Base-by-base conservation (phyloP, 176 grass and related monocot genomes). In the Cocos nucifera region DNA sequence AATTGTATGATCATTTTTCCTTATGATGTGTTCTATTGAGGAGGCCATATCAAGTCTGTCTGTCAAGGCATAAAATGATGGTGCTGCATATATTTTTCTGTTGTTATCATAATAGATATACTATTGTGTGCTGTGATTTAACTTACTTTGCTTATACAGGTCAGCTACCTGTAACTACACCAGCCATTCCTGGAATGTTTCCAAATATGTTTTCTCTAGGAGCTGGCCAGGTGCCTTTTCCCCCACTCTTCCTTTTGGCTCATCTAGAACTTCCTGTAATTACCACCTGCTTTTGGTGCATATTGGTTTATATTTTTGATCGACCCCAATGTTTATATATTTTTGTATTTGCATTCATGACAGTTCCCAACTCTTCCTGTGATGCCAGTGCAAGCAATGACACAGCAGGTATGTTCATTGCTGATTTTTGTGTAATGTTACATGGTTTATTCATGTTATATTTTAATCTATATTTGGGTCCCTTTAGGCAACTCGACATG, bases 301-400 rank as follows among this genome's bases (percentile, higher is more conserved):
- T 1, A 14, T 44, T 44, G 35, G 35, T 44, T 44, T 44, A 44
- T 44, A 44, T 44, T 12, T 35, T 9, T 44, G 1, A 12, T 12
- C 8, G 2, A 44, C 35, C 10, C 35, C 17, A 14, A 24, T 66
- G 19, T 67, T 54, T 70, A 14, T 87, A 49, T 44, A 22, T 73
- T 73, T 28, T 67, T 35, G 61, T 14, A 44, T 44, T 44, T 44
- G 35, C 35, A 44, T 44, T 44, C 35, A 44, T 30, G 67, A 56
- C 35, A 80, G 72, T 80, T 91, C 80, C 86, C 77, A 63, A 78
- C 75, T 58, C 69, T 86, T 19, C 92, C 82, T 78, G 56, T 88
- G 75, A 97, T 97, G 61, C 92, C 89, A 57, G 87, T 89, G 54
- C 92, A 97, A 88, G 92, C 92, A 49, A 97, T 97, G 92, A 97